Base-by-base conservation (phyloP, 169 alveolate genomes). In the Theileria equi region DNA sequence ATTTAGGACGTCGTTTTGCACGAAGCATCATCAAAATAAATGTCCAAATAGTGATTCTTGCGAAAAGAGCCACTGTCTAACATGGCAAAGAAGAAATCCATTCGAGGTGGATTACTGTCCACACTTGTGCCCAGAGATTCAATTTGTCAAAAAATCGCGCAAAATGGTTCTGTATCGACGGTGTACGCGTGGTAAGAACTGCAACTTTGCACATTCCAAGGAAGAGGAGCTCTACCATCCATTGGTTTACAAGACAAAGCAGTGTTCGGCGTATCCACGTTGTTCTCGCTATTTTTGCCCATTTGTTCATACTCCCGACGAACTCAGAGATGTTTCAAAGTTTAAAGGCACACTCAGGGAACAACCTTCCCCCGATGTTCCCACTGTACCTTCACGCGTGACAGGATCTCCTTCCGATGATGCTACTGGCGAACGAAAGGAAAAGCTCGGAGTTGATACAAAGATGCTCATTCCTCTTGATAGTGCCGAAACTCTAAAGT, bases 171-270 rank as follows among this genome's bases (percentile, higher is more conserved):
- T 64, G 68, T 90, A 41, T 40, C 81, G 92, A 31, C 74, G 88
- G 25, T 92, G 96, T 53, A 89, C 86, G 8, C 67, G 95, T 28
- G 95, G 95, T 1, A 91, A 88, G 44, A 88, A 82, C 57, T 93
- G 97, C 52, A 92, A 93, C 44, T 93, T 92, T 60, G 95, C 97
- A 0, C 97, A 93, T 65, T 88, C 95, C 31, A 67, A 86, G 47
- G 97, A 92, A 43, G 97, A 93, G 84, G 91, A 91, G 21, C 72
- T 86, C 38, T 93, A 93, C 60, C 97, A 93, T 57, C 97, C 97
- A 0, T 81, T 93, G 50, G 86, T 88, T 43, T 93, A 90, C 70
- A 93, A 93, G 84, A 93, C 96, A 16, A 84, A 90, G 54, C 81
- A 84, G 32, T 91, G 95, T 49, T 81, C 90, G 36, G 88, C 88